phyloP scores from a whole-genome alignment of 305 asterid species.

The Rubia balearica region DNA sequence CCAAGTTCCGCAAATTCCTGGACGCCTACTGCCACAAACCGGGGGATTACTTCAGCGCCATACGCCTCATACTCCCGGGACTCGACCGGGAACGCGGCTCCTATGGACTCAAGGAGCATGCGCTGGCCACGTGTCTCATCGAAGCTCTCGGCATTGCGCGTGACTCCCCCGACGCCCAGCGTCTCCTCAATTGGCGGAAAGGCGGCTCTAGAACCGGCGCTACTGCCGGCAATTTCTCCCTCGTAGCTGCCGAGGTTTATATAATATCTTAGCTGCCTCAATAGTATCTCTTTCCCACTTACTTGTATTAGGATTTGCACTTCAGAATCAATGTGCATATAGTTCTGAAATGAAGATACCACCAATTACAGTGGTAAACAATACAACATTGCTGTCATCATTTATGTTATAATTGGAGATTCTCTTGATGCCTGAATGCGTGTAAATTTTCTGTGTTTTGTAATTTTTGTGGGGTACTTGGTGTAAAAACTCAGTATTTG shows the following conservation, averaged over 20 bases:
- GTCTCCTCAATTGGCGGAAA: conserved; percentile 87
- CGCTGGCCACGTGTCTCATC: conserved; percentile 74
- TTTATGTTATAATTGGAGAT: too few species aligned
- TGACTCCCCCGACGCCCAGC: conserved; percentile 77
- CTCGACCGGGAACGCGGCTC: conserved; percentile 91
- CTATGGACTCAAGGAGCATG: conserved; percentile 89
- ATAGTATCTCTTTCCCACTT: background rate
- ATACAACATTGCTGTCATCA: background rate
- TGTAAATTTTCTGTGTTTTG: background rate
- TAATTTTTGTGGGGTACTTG: background rate
- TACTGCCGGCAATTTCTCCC: conserved; percentile 78
- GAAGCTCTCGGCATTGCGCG: conserved; percentile 90
- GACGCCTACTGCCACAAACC: conserved; percentile 73
- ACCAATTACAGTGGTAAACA: background rate
- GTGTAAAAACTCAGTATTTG: background rate
- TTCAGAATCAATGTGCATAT: background rate
- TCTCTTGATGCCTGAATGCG: too few species aligned
- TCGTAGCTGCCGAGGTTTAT: conserved; percentile 69
- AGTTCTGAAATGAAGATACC: background rate
- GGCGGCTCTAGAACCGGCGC: conserved; percentile 80
- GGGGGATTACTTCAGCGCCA: conserved; percentile 69
- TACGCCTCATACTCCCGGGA: conserved; percentile 70
- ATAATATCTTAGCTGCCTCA: background rate
- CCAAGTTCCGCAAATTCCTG: conserved; percentile 83
- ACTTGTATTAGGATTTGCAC: too few species aligned